Evolutionary conservation across 768 basidiomycete genomes (phyloP).

Genomic region (Jaapia argillacea): DNA sequence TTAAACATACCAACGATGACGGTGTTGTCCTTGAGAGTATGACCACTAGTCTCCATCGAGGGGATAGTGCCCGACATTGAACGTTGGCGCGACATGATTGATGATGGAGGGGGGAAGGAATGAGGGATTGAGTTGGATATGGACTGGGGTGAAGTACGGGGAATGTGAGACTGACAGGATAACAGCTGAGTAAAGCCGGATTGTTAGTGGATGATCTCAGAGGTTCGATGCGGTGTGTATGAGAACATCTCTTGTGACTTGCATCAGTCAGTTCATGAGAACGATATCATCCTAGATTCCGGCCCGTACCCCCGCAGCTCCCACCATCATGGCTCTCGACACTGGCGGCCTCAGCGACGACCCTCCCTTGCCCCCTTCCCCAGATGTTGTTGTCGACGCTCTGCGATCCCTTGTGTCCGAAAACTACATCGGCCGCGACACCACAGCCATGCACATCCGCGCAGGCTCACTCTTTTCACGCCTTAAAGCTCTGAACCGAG

Average conservation of each 20-base stretch:
- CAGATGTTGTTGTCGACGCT: slow-evolving; percentile 47
- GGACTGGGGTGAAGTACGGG: not conserved
- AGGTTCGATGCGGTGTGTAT: not conserved
- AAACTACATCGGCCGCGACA: slow-evolving; percentile 31
- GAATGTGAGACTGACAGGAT: not conserved
- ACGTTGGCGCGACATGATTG: slow-evolving; percentile 28
- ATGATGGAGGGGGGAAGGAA: slow-evolving; percentile 3
- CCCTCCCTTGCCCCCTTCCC: slow-evolving; percentile 27
- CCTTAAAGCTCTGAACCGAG: slow-evolving; percentile 70
- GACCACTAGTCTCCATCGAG: slow-evolving; percentile 70
- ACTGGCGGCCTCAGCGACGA: slow-evolving; percentile 12
- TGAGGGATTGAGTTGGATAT: slow-evolving; percentile 4
- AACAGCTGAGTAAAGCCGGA: not conserved
- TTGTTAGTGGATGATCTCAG: no score
- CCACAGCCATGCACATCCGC: slow-evolving; percentile 45
- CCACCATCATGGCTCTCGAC: slow-evolving; percentile 19
- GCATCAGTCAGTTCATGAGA: not conserved
- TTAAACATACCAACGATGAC: slow-evolving; percentile 67
- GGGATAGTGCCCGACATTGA: slow-evolving; percentile 77
- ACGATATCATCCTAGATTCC: not conserved
- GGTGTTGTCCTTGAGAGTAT: slow-evolving; percentile 79
- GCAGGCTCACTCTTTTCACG: slow-evolving; percentile 71
- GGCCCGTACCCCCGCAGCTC: slow-evolving; percentile 1
- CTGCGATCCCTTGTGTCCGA: slow-evolving; percentile 55
- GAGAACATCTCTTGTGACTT: not conserved